These are phyloP conservation scores for Dactylellina sp. DNA, from an alignment of 2,329 filamentous ascomycete genomes.

Conservation along the genomic window DNA sequence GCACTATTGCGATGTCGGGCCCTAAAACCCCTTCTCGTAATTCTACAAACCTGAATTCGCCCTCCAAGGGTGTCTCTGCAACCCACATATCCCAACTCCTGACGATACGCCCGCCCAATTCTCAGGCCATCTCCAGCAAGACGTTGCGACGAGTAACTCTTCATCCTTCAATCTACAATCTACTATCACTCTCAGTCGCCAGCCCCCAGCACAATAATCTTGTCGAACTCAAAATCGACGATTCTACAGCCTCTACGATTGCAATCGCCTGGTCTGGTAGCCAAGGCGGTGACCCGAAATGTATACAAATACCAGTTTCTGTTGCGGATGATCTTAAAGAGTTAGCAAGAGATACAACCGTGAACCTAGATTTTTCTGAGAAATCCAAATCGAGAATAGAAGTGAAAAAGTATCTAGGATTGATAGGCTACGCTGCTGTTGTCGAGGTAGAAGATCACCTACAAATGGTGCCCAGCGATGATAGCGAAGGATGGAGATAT, in stretches of 20 bases:
- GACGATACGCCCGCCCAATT: constrained; percentile 42
- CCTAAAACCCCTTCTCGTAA: constrained; percentile 49
- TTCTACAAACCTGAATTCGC: constrained; percentile 46
- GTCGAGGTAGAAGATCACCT: constrained; percentile 58
- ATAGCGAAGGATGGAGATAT: constrained; percentile 59
- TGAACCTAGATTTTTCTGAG: constrained; percentile 40
- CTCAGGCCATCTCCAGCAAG: constrained; percentile 38
- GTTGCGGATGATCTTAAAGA: constrained; percentile 42
- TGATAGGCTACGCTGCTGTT: constrained; percentile 52
- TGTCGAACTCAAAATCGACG: constrained; percentile 45
- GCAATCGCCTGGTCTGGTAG: constrained; percentile 52
- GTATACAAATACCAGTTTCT: constrained; percentile 43
- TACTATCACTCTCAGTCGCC: constrained; percentile 47
- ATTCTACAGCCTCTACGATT: constrained; percentile 29
- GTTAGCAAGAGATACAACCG: constrained; percentile 11
- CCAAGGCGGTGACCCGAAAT: constrained; percentile 50
- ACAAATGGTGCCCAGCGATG: constrained; percentile 38
- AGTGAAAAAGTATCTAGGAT: constrained; percentile 58
- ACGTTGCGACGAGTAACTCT: constrained; percentile 45
- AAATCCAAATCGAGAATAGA: constrained; percentile 57
- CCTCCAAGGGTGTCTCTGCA: constrained; percentile 38
- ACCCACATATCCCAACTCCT: constrained; percentile 49
- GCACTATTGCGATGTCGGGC: constrained; percentile 39
- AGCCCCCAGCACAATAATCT: constrained; percentile 53
- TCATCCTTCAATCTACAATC: constrained; percentile 53